A percentile compares a stretch with the other conserved stretches of the same genome.
phyloP scores from a whole-genome alignment of 768 basidiomycete genomes.

The Termitomyces bulborhizus region DNA sequence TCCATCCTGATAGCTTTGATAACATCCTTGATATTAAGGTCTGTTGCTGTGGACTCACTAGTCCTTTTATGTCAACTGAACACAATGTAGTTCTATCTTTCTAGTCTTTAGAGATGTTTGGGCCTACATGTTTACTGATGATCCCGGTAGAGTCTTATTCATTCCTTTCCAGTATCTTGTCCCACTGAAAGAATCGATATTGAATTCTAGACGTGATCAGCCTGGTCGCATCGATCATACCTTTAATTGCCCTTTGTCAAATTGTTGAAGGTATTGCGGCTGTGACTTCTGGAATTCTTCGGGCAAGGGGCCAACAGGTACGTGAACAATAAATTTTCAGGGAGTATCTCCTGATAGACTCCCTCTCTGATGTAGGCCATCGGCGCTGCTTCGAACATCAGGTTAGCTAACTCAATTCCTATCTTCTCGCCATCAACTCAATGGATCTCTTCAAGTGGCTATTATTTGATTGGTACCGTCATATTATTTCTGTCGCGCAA shows the following conservation, averaged over 20 bases:
- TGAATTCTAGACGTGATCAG: slow-evolving; percentile 36
- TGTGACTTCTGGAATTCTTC: slow-evolving; percentile 69
- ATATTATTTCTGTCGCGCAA: not conserved
- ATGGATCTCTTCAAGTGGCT: slow-evolving; percentile 37
- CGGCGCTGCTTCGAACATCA: slow-evolving; percentile 75
- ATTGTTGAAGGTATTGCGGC: slow-evolving; percentile 73
- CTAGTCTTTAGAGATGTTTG: slow-evolving; percentile 55
- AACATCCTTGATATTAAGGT: slow-evolving; percentile 6
- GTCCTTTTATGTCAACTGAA: not conserved
- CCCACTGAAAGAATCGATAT: not conserved
- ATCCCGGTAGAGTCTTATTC: slow-evolving; percentile 36
- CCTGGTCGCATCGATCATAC: slow-evolving; percentile 63
- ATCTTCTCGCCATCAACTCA: not conserved
- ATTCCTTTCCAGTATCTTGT: not conserved
- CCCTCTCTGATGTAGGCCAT: slow-evolving; percentile 32
- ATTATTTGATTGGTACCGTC: slow-evolving; percentile 57
- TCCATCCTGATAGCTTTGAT: slow-evolving; percentile 58
- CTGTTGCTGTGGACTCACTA: not conserved
- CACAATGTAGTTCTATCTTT: slow-evolving; percentile 36
- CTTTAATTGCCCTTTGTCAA: slow-evolving; percentile 72
- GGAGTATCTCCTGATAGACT: not conserved
- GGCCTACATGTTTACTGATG: slow-evolving; percentile 71
- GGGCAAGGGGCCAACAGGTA: slow-evolving; percentile 78
- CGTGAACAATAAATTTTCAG: not conserved
- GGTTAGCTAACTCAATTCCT: slow-evolving; percentile 27